Evolutionary conservation across 768 basidiomycete species (phyloP), one percentile per base, ranked within the genome.

Genomic region (Lepiota brunneoincarnata): DNA sequence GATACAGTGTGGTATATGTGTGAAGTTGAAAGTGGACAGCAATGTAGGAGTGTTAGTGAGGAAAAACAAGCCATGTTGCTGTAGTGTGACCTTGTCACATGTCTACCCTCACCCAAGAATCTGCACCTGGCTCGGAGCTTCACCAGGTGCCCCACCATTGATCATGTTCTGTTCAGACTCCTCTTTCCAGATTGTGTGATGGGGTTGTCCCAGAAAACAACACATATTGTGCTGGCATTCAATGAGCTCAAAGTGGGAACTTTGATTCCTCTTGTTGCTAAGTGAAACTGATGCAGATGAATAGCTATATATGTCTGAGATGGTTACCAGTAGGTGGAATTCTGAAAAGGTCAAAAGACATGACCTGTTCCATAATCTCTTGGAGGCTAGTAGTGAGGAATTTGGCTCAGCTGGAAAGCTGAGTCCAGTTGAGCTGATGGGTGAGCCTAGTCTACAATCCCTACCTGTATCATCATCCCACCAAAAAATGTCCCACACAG

Each of bases 351-450:
- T 68, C 48, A 70, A 73, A 54, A 68, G 73, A 28, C 58, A 76
- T 39, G 81, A 83, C 60, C 63, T 82, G 4, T 76, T 83, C 60
- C 75, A 67, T 55, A 76, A 71, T 59, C 67, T 82, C 21, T 62
- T 82, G 17, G 74, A 70, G 49, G 77, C 77, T 7, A 81, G 75
- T 58, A 70, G 74, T 46, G 67, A 68, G 7, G 71, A 72, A 34
- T 20, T 71, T 70, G 61, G 62, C 23, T 63, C 54, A 6, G 61
- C 59, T 46, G 58, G 59, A 20, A 68, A 66, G 51, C 55, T 79
- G 35, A 64, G 67, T 12, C 75, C 77, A 37, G 63, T 62, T 26
- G 77, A 78, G 55, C 58, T 82, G 1, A 66, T 69, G 21, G 67
- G 69, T 67, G 50, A 49, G 57, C 31, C 31, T 31, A 28, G 2